Evolutionary conservation across 345 rosid species (phyloP).

Genomic region (Alliaria petiolata): DNA sequence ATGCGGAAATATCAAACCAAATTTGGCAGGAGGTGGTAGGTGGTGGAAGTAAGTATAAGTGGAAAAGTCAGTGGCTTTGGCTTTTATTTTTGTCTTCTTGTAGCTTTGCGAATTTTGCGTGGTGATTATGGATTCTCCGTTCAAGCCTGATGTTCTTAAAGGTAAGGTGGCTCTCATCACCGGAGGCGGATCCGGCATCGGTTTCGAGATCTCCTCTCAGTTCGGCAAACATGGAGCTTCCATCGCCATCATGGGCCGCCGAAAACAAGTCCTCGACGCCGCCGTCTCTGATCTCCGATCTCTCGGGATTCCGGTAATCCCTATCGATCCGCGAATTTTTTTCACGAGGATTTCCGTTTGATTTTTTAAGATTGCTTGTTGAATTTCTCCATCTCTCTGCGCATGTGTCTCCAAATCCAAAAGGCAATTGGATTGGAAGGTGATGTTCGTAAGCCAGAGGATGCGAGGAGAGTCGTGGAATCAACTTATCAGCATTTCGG

Average conservation of each 20-base stretch:
- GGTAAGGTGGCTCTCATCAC: constrained; percentile 69
- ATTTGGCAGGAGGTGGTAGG: neutral
- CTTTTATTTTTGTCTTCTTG: neutral
- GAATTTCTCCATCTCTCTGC: neutral
- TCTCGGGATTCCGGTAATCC: constrained; percentile 54
- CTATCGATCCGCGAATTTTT: neutral
- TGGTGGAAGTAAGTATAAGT: neutral
- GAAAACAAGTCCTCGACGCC: constrained; percentile 53
- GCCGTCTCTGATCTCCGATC: constrained; percentile 61
- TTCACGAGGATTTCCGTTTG: neutral
- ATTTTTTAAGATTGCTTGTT: neutral
- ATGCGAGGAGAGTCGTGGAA: constrained; percentile 66
- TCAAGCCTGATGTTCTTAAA: constrained; percentile 47
- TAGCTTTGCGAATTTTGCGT: neutral
- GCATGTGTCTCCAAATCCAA: neutral
- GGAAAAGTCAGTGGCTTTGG: neutral
- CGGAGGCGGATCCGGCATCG: constrained; percentile 91
- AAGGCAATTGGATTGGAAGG: constrained; percentile 87
- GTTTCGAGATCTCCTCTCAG: constrained; percentile 71
- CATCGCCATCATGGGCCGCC: constrained; percentile 80
- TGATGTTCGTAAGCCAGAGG: constrained; percentile 75
- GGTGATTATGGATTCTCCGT: constrained; percentile 61
- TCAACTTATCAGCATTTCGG: constrained; percentile 65
- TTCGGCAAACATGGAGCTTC: constrained; percentile 73
- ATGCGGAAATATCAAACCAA: neutral